These are phyloP conservation scores for Rhizomucor miehei DNA, from an alignment of 371 early-diverging fungal genomes.

Conservation along the genomic window DNA sequence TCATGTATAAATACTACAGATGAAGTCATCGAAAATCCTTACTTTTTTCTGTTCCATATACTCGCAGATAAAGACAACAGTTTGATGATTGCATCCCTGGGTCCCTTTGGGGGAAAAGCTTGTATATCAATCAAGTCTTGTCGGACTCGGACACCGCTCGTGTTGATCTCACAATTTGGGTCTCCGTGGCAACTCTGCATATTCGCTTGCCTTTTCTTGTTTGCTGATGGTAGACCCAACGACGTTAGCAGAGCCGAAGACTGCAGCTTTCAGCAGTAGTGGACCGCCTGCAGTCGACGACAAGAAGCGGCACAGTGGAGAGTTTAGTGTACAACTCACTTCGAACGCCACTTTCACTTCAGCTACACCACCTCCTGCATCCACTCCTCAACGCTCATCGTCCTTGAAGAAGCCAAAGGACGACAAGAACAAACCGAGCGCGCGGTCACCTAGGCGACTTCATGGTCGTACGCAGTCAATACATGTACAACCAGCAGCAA, in stretches of 20 bases:
- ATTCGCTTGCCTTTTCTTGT: not conserved
- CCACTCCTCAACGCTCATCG: constrained; percentile 6
- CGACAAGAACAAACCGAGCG: not conserved
- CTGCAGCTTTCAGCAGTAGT: not conserved
- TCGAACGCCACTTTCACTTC: constrained; percentile 3
- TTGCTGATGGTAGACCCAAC: not conserved
- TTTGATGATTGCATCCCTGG: no score
- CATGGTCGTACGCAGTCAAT: constrained; percentile 3
- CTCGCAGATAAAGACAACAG: no score
- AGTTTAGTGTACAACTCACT: not conserved
- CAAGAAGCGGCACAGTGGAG: constrained; percentile 5
- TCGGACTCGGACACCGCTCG: no score
- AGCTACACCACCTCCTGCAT: constrained; percentile 5
- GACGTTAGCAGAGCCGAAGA: not conserved
- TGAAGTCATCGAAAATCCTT: no score
- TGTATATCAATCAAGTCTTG: no score
- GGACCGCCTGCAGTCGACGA: not conserved
- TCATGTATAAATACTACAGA: no score
- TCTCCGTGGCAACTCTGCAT: no score
- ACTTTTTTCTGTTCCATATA: no score
- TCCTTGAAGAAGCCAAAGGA: constrained; percentile 1
- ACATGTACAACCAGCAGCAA: not conserved
- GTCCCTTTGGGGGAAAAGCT: no score
- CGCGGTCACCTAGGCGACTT: not conserved
- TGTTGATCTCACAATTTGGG: no score